Percentiles rank a stretch among this genome's conserved stretches.
phyloP scores from a whole-genome alignment of 306 rosid species.

The Malus sieversii region DNA sequence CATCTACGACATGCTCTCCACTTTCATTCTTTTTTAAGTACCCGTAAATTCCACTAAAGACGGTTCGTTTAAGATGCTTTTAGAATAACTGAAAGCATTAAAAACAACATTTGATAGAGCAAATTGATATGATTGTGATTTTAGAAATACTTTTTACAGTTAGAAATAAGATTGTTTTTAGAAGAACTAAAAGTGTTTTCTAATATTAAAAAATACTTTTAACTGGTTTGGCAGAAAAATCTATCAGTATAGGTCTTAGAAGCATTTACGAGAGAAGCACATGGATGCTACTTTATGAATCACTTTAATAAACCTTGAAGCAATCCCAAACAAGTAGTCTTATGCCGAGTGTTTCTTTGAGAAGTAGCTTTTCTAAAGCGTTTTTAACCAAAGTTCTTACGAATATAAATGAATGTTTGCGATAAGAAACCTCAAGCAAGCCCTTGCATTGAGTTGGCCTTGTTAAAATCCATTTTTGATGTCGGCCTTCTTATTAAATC shows the following conservation, averaged over 20 bases:
- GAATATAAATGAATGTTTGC: too few relatives aligned
- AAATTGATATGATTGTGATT: not conserved
- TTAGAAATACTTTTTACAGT: too few relatives aligned
- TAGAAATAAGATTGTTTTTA: too few relatives aligned
- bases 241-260: too few relatives aligned
- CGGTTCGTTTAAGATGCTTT: accelerated
- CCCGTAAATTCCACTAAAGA: not conserved
- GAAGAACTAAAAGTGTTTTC: too few relatives aligned
- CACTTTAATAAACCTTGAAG: not conserved
- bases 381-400: not conserved
- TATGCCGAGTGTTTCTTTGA: not conserved
- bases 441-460: not conserved
- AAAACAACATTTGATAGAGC: too few relatives aligned
- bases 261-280: not conserved
- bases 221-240: not conserved
- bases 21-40: too few relatives aligned
- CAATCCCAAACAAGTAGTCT: not conserved
- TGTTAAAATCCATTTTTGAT: not conserved
- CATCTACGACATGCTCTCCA: too few relatives aligned
- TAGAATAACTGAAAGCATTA: too few relatives aligned
- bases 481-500: too few relatives aligned
- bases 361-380: not conserved
- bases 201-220: too few relatives aligned
- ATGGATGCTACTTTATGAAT: not conserved
- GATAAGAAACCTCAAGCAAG: not conserved